phyloP scores from a whole-genome alignment of 768 basidiomycete genomes.

The Tricholoma bakamatsutake region DNA sequence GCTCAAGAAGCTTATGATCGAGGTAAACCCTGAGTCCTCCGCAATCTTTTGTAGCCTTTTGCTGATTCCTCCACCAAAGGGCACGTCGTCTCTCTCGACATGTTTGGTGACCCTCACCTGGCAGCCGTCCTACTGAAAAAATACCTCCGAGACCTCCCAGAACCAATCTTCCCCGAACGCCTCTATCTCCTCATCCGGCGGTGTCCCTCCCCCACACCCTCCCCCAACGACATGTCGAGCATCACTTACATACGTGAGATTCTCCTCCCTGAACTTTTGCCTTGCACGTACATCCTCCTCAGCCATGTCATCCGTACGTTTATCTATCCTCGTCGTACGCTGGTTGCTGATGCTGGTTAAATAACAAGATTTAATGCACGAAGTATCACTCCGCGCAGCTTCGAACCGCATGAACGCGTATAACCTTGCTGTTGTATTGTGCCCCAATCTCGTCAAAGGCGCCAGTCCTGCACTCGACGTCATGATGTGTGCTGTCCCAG shows the following conservation, averaged over 20 bases:
- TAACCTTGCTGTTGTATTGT: slow-evolving; percentile 75
- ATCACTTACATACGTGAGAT: slow-evolving; percentile 64
- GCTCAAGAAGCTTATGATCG: slow-evolving; percentile 83
- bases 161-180: slow-evolving; percentile 69
- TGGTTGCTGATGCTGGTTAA: slow-evolving; percentile 10
- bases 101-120: slow-evolving; percentile 71
- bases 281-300: slow-evolving; percentile 68
- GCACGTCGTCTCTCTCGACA: slow-evolving; percentile 72
- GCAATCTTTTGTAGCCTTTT: not conserved
- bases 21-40: slow-evolving; percentile 34
- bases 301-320: slow-evolving; percentile 60
- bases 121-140: slow-evolving; percentile 86
- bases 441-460: slow-evolving; percentile 74
- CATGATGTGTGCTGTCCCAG: slow-evolving; percentile 62
- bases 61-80: slow-evolving; percentile 32
- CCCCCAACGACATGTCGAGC: slow-evolving; percentile 50
- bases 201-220: slow-evolving; percentile 56
- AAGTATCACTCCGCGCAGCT: slow-evolving; percentile 62
- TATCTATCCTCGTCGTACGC: not conserved
- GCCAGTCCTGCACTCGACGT: slow-evolving; percentile 66
- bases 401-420: slow-evolving; percentile 78
- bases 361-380: slow-evolving; percentile 65
- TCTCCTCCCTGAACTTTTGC: slow-evolving; percentile 61
- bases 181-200: slow-evolving; percentile 59
- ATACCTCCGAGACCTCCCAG: slow-evolving; percentile 74